Evolutionary conservation across 768 basidiomycete species (phyloP).

Genomic region (Dictyophora rubrovolvata): DNA sequence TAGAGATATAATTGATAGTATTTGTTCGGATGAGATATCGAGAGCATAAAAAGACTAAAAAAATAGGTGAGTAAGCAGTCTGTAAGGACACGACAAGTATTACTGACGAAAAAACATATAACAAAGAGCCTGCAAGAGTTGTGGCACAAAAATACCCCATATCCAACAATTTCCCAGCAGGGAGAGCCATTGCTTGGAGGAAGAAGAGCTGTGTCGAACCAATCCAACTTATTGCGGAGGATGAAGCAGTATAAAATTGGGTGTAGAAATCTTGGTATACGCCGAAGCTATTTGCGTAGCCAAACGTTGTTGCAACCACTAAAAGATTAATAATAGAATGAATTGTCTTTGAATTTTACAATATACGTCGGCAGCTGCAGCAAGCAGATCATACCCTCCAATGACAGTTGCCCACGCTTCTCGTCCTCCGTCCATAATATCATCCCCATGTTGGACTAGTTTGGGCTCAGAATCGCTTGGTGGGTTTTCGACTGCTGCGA

Average conservation of each 20-base stretch:
- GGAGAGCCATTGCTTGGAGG: slow-evolving; percentile 32
- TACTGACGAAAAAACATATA: slow-evolving; percentile 2
- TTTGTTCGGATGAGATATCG: slow-evolving; percentile 30
- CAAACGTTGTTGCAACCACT: slow-evolving; percentile 25
- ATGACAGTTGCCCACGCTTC: neutral
- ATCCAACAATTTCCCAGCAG: slow-evolving; percentile 41
- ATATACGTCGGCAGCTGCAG: no score
- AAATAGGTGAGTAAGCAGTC: slow-evolving; percentile 33
- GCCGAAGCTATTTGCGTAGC: slow-evolving; percentile 36
- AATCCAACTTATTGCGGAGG: slow-evolving; percentile 26
- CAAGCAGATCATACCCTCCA: neutral
- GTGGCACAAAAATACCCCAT: slow-evolving; percentile 39
- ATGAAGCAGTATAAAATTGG: slow-evolving; percentile 24
- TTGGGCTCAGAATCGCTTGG: no score
- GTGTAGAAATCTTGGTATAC: slow-evolving; percentile 38
- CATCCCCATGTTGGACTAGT: neutral
- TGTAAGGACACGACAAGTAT: slow-evolving; percentile 26
- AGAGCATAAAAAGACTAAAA: slow-evolving; percentile 36
- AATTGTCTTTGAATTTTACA: no score
- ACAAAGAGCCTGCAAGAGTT: neutral
- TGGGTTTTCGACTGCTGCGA: no score
- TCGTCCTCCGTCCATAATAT: neutral
- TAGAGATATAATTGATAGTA: slow-evolving; percentile 42
- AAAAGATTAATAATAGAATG: slow-evolving; percentile 14
- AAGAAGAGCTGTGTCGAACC: slow-evolving; percentile 42